Conservation (phyloP, 306 rosid species). For the Glycine soja region DNA sequence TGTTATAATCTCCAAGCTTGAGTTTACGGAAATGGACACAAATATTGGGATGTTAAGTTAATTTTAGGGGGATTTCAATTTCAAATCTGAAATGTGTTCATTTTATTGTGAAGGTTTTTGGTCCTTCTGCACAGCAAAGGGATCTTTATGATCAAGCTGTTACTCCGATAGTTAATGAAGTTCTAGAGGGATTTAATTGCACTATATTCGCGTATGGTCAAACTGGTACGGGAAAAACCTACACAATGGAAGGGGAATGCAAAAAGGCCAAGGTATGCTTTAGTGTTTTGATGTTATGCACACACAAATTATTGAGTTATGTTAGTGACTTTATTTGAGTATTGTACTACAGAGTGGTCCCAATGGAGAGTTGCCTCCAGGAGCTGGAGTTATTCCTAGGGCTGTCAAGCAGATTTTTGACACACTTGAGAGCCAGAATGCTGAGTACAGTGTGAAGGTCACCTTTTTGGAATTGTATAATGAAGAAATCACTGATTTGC, state of each 20-base stretch:
- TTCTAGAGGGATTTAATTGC: conserved; percentile 88
- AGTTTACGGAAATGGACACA: too few relatives aligned
- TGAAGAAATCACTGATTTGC: conserved; percentile 93
- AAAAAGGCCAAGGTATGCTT: conserved; percentile 78
- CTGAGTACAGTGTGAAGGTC: conserved; percentile 93
- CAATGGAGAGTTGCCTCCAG: conserved; percentile 85
- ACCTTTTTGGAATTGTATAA: conserved; percentile 91
- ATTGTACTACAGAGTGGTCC: conserved; percentile 72
- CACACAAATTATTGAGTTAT: neutral
- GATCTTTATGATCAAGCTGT: conserved; percentile 92
- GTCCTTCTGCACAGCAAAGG: conserved; percentile 83
- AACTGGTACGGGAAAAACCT: conserved; percentile 94
- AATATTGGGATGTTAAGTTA: too few relatives aligned
- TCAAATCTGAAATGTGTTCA: neutral
- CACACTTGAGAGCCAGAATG: conserved; percentile 89
- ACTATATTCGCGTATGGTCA: conserved; percentile 96
- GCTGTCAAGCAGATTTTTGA: conserved; percentile 94
- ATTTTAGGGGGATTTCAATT: too few relatives aligned
- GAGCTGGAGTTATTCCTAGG: conserved; percentile 94
- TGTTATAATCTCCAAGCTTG: neutral
- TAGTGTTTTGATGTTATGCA: too few relatives aligned
- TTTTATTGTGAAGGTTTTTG: conserved; percentile 69
- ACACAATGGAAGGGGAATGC: conserved; percentile 97
- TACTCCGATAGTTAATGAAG: conserved; percentile 87
- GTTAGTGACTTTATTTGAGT: neutral